A percentile compares a stretch with the other conserved stretches of the same genome.
These are phyloP conservation scores for Kregervanrija delftensis DNA, from an alignment of 805 yeast genomes.

Conservation along the genomic window DNA sequence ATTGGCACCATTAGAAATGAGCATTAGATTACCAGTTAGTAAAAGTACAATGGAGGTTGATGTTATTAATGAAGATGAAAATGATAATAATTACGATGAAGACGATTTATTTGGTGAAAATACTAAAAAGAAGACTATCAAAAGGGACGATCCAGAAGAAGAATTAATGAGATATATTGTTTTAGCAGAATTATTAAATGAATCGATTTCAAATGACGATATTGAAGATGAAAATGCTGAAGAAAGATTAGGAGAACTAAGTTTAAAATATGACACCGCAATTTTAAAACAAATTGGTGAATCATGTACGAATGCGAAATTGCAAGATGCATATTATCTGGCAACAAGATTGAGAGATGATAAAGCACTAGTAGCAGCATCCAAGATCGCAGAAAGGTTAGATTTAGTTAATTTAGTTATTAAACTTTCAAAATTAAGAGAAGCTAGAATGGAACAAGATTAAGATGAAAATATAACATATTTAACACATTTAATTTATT, in stretches of 20 bases:
- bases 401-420: constrained; percentile 47
- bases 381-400: constrained; percentile 73
- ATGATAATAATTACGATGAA: constrained; percentile 35
- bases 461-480: neutral
- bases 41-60: constrained; percentile 2
- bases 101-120: constrained; percentile 33
- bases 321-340: constrained; percentile 61
- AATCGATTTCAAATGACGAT: constrained; percentile 39
- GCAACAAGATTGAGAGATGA: constrained; percentile 67
- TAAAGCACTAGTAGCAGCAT: constrained; percentile 71
- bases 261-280: constrained; percentile 64
- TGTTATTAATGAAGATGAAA: constrained; percentile 16
- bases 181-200: constrained; percentile 56
- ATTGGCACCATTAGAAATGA: constrained; percentile 76
- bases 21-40: constrained; percentile 57
- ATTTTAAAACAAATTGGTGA: constrained; percentile 68
- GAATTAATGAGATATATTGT: constrained; percentile 52
- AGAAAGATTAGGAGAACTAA: constrained; percentile 46
- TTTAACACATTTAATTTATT: neutral
- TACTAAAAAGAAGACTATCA: constrained; percentile 21
- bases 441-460: constrained; percentile 35
- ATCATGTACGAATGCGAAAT: constrained; percentile 62
- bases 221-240: constrained; percentile 28
- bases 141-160: constrained; percentile 48
- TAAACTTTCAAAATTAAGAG: constrained; percentile 48